These are phyloP conservation scores for Macrophomina pseudophaseolina DNA, from an alignment of 2,329 filamentous ascomycete species.

Conservation along the genomic window DNA sequence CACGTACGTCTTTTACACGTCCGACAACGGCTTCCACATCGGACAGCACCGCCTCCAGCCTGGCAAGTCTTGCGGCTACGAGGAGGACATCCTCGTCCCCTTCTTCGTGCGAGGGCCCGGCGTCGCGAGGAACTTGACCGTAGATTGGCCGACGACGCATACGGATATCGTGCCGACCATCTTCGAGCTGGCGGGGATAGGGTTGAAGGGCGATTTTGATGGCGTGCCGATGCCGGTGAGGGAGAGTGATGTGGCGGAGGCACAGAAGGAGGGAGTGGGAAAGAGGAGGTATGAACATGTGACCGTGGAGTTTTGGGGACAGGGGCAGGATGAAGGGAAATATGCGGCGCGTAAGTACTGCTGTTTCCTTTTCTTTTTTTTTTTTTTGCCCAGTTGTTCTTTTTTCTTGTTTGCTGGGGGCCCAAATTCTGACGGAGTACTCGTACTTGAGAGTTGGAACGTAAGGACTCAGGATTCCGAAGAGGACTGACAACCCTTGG, in stretches of 20 bases:
- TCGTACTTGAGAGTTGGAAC: too few species aligned
- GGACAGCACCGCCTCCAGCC: slow-evolving; percentile 47
- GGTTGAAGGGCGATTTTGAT: slow-evolving; percentile 39
- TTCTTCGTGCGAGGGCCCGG: slow-evolving; percentile 46
- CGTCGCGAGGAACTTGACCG: slow-evolving; percentile 35
- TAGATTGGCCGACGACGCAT: slow-evolving; percentile 44
- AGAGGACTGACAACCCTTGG: background rate
- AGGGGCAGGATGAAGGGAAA: slow-evolving; percentile 1
- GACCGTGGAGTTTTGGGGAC: slow-evolving; percentile 49
- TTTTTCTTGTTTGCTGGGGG: background rate
- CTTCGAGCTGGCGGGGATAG: slow-evolving; percentile 38
- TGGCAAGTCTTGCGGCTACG: slow-evolving; percentile 46
- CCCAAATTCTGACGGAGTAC: too few species aligned
- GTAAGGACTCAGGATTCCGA: background rate
- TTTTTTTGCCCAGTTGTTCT: too few species aligned
- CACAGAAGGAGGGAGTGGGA: background rate
- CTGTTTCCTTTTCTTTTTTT: too few species aligned
- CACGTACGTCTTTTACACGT: slow-evolving; percentile 49
- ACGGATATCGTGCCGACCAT: slow-evolving; percentile 47
- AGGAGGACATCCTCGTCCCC: slow-evolving; percentile 50
- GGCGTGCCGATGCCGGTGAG: slow-evolving; percentile 42
- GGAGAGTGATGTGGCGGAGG: slow-evolving; percentile 27
- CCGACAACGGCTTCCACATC: slow-evolving; percentile 49
- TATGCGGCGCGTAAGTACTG: background rate
- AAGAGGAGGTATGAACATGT: slow-evolving; percentile 41